A percentile compares a stretch with the other conserved stretches of the same genome.
Evolutionary conservation across 306 rosid species (phyloP).

Genomic region (Psophocarpus tetragonolobus): DNA sequence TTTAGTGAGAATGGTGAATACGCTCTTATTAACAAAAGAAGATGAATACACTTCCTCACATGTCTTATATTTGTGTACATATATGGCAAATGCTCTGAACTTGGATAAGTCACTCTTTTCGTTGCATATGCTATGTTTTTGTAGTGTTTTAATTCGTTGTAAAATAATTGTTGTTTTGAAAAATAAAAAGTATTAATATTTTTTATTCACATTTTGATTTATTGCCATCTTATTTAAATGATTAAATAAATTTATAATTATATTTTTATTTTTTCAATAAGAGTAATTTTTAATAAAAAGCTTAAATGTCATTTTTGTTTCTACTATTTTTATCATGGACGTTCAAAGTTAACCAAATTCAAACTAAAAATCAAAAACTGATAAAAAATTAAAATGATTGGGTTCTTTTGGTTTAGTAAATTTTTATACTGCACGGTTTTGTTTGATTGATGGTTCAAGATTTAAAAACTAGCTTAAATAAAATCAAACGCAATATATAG

Average conservation of each 20-base stretch:
- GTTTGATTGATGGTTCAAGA: too few relatives aligned
- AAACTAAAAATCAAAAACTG: too few relatives aligned
- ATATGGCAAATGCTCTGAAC: constrained; percentile 1
- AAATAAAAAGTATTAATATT: not conserved
- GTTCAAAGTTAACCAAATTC: too few relatives aligned
- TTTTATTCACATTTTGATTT: not conserved
- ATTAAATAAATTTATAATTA: not conserved
- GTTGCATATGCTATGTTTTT: not conserved
- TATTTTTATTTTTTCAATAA: not conserved
- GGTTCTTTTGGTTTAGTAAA: too few relatives aligned
- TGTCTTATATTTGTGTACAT: constrained; percentile 5
- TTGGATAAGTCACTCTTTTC: not conserved
- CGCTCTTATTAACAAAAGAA: too few relatives aligned
- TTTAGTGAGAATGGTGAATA: not conserved
- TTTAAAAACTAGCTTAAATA: too few relatives aligned
- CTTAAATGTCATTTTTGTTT: too few relatives aligned
- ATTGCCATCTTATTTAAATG: not conserved
- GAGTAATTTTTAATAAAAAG: not conserved
- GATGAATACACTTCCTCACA: too few relatives aligned
- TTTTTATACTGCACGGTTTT: too few relatives aligned
- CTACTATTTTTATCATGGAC: too few relatives aligned
- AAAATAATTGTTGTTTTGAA: not conserved
- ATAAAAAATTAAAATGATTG: too few relatives aligned
- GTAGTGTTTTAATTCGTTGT: not conserved
- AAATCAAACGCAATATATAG: too few relatives aligned